Evolutionary conservation across 2,329 filamentous ascomycete genomes (phyloP).

Genomic region (Colletotrichum spaethianum): DNA sequence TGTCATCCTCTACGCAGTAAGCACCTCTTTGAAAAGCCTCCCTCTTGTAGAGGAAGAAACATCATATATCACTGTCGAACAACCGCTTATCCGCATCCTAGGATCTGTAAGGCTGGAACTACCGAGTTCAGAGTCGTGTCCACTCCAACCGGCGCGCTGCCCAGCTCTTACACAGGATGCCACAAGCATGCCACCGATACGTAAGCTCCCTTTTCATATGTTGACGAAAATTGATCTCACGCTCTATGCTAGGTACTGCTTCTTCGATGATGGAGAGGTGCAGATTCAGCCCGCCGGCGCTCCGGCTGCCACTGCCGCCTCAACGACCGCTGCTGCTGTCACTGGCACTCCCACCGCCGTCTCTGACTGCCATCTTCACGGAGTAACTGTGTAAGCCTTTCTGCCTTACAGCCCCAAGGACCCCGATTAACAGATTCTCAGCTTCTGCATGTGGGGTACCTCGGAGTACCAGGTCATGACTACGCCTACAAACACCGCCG

Average conservation of each 20-base stretch:
- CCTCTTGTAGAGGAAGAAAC: neutral
- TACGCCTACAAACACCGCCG: constrained; percentile 63
- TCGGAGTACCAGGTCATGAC: constrained; percentile 60
- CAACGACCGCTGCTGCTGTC: constrained; percentile 17
- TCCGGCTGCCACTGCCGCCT: constrained; percentile 38
- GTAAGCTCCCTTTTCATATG: constrained; percentile 52
- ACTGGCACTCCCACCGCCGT: constrained; percentile 52
- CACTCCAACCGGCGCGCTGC: constrained; percentile 43
- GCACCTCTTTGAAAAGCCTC: neutral
- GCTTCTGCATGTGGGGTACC: constrained; percentile 60
- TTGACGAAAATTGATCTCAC: constrained; percentile 1
- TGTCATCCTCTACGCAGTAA: constrained; percentile 41
- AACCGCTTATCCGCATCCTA: neutral
- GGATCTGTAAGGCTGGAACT: constrained; percentile 36
- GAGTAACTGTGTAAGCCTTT: constrained; percentile 53
- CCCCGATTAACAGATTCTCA: constrained; percentile 44
- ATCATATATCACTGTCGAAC: neutral
- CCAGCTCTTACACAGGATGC: constrained; percentile 57
- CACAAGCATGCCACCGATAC: constrained; percentile 65
- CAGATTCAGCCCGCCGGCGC: constrained; percentile 51
- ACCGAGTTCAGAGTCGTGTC: constrained; percentile 39
- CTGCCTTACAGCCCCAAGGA: too few species aligned
- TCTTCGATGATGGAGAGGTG: constrained; percentile 58
- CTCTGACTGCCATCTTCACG: constrained; percentile 60
- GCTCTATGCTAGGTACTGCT: constrained; percentile 55